Evolutionary conservation across 2,329 filamentous ascomycete genomes (phyloP).

Genomic region (Rhynchosporium agropyri): DNA sequence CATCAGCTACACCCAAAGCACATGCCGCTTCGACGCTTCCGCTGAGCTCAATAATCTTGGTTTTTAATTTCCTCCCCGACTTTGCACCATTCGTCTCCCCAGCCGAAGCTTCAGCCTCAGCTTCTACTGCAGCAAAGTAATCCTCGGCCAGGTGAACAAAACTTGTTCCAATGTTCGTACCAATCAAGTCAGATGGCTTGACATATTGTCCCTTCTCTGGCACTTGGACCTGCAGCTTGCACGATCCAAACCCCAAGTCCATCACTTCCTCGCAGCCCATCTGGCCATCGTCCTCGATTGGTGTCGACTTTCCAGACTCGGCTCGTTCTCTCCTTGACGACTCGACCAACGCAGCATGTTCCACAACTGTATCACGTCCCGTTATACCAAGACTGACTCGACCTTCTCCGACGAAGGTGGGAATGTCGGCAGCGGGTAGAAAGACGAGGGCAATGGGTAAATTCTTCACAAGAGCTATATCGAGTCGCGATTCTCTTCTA

Average conservation of each 20-base stretch:
- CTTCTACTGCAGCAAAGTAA: constrained; percentile 82
- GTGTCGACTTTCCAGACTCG: constrained; percentile 50
- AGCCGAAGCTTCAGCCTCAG: constrained; percentile 44
- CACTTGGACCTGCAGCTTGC: constrained; percentile 96
- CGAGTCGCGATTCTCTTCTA: constrained; percentile 88
- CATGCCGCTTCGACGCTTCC: constrained; percentile 98
- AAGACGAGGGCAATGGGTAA: constrained; percentile 94
- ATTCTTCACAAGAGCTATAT: constrained; percentile 98
- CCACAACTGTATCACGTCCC: constrained; percentile 86
- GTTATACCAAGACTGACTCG: constrained; percentile 94
- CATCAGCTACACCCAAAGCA: constrained; percentile 91
- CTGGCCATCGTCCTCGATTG: constrained; percentile 46
- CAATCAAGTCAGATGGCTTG: constrained; percentile 76
- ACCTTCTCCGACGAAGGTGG: constrained; percentile 94
- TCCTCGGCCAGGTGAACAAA: constrained; percentile 82
- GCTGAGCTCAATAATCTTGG: constrained; percentile 90
- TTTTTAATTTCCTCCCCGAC: constrained; percentile 62
- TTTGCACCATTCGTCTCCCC: constrained; percentile 42
- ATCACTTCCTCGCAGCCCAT: constrained; percentile 75
- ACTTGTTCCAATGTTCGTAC: constrained; percentile 93
- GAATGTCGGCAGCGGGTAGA: constrained; percentile 95
- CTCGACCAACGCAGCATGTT: constrained; percentile 73
- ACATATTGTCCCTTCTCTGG: constrained; percentile 78
- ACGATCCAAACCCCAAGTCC: constrained; percentile 87
- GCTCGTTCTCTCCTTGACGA: constrained; percentile 52